Evolutionary conservation across 345 rosid species (phyloP).

Genomic region (Eucalyptus sp.): DNA sequence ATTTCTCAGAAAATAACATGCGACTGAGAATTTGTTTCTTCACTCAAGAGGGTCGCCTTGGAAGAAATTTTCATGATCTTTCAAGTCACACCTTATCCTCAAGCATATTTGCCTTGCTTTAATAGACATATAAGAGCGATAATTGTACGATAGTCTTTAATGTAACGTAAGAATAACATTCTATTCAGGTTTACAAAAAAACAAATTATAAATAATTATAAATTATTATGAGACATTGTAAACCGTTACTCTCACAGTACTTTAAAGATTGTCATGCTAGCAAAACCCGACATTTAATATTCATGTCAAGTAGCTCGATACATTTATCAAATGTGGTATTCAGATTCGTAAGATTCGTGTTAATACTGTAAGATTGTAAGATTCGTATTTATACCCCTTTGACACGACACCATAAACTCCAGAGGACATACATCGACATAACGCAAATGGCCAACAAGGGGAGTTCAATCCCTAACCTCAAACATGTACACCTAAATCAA

Average conservation of each 20-base stretch:
- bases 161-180: too few relatives aligned
- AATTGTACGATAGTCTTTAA: too few relatives aligned
- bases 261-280: too few relatives aligned
- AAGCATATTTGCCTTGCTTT: neutral
- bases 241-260: too few relatives aligned
- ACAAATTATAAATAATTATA: too few relatives aligned
- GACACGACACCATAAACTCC: too few relatives aligned
- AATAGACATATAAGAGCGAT: neutral
- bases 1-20: neutral
- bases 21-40: neutral
- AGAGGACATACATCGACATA: neutral
- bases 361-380: too few relatives aligned
- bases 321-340: neutral
- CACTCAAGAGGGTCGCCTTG: neutral
- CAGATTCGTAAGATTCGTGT: neutral
- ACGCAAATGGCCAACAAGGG: neutral
- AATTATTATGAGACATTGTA: too few relatives aligned
- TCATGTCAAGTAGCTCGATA: too few relatives aligned
- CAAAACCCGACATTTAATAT: too few relatives aligned
- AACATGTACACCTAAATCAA: neutral
- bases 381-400: too few relatives aligned
- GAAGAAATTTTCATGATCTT: neutral
- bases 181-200: too few relatives aligned
- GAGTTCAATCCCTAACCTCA: neutral
- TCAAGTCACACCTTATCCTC: neutral